Conservation (phyloP, 2,329 filamentous ascomycete species). For the Sporothrix euskadiensis region DNA sequence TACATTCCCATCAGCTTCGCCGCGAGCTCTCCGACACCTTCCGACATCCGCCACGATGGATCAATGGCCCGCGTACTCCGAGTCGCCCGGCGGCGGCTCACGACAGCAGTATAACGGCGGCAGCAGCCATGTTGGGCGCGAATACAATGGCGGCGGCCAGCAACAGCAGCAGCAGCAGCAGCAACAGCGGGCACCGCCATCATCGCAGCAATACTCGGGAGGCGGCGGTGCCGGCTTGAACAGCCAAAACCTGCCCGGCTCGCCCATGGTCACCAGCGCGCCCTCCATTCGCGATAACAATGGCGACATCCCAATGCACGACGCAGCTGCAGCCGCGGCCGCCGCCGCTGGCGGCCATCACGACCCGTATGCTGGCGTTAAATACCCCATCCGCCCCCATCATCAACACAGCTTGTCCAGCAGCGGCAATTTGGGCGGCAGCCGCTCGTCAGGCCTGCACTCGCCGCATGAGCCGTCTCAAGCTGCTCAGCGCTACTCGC, state of each 20-base stretch:
- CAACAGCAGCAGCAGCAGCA: slow-evolving; percentile 29
- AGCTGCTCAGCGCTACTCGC: slow-evolving; percentile 89
- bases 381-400: slow-evolving; percentile 78
- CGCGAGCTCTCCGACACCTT: not conserved
- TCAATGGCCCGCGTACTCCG: slow-evolving; percentile 69
- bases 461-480: slow-evolving; percentile 75
- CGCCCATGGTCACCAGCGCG: slow-evolving; percentile 48
- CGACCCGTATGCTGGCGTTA: slow-evolving; percentile 81
- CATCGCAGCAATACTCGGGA: slow-evolving; percentile 35
- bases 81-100: slow-evolving; percentile 61
- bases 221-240: slow-evolving; percentile 13
- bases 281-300: slow-evolving; percentile 67
- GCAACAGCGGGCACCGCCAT: slow-evolving; percentile 30
- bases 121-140: slow-evolving; percentile 40
- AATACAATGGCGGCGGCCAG: slow-evolving; percentile 32
- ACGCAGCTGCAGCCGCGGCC: slow-evolving; percentile 48
- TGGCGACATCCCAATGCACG: slow-evolving; percentile 82
- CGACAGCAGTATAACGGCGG: slow-evolving; percentile 61
- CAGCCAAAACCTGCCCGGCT: slow-evolving; percentile 53
- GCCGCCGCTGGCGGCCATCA: slow-evolving; percentile 38
- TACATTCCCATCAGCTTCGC: not conserved
- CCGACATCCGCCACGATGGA: slow-evolving; percentile 46
- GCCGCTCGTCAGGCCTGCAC: slow-evolving; percentile 58
- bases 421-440: slow-evolving; percentile 39
- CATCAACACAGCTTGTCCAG: slow-evolving; percentile 71